phyloP scores from a whole-genome alignment of 2,329 filamentous ascomycete species.

The Bipolaris bicolor region DNA sequence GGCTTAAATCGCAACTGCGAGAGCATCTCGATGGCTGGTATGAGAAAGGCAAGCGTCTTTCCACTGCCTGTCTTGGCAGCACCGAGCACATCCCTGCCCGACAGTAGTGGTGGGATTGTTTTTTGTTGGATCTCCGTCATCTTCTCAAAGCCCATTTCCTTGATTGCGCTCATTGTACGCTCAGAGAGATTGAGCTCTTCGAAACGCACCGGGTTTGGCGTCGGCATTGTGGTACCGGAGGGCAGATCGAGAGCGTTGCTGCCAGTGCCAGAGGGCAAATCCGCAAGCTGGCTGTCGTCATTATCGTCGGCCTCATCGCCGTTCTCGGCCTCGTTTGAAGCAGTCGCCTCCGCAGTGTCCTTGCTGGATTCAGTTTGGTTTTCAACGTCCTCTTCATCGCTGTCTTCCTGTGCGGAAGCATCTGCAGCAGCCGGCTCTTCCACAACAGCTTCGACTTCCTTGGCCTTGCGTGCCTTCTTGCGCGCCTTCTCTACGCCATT shows the following conservation, averaged over 20 bases:
- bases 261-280: conserved; percentile 18
- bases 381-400: conserved; percentile 42
- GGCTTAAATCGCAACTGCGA: conserved; percentile 91
- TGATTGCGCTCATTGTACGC: conserved; percentile 85
- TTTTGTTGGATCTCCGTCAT: conserved; percentile 96
- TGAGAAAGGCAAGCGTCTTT: conserved; percentile 93
- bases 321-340: conserved; percentile 32
- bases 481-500: conserved; percentile 30
- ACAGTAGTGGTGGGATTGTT: conserved; percentile 85
- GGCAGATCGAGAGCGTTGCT: conserved; percentile 55
- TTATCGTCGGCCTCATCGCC: conserved; percentile 35
- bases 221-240: conserved; percentile 63
- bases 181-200: conserved; percentile 83
- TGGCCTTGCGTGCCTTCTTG: conserved; percentile 47
- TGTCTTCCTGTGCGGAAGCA: conserved; percentile 41
- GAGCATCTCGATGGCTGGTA: conserved; percentile 93
- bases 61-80: conserved; percentile 96
- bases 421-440: conserved; percentile 28
- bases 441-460: conserved; percentile 48
- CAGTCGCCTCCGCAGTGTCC: conserved; percentile 38
- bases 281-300: conserved; percentile 23
- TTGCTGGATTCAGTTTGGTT: conserved; percentile 22
- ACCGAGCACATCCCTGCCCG: conserved; percentile 86
- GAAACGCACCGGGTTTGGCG: conserved; percentile 72
- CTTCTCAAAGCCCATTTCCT: conserved; percentile 89